These are phyloP conservation scores for Aspergillus olivimuriae DNA, from an alignment of 495 filamentous ascomycete species.

Conservation along the genomic window DNA sequence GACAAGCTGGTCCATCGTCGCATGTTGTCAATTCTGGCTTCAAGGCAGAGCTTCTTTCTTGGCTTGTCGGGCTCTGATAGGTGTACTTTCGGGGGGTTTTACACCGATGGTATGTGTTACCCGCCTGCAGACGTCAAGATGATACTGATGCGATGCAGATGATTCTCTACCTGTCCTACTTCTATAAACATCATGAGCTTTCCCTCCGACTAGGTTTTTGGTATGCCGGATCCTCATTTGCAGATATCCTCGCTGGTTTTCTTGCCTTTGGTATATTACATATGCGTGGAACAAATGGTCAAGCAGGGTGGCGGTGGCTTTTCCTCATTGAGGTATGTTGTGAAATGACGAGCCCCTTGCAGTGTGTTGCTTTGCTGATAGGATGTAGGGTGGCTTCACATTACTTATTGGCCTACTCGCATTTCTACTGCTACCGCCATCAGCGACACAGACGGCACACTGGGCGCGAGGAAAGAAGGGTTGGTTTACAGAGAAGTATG, in stretches of 20 bases:
- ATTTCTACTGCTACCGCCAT: constrained; percentile 57
- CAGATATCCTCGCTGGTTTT: constrained; percentile 40
- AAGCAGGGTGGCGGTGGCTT: constrained; percentile 28
- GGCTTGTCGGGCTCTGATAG: constrained; percentile 54
- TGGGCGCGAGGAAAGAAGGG: constrained; percentile 61
- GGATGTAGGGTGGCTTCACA: constrained; percentile 34
- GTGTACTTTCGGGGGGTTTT: constrained; percentile 61
- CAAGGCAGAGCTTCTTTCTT: constrained; percentile 54
- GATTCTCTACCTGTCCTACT: constrained; percentile 65
- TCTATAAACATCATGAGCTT: constrained; percentile 60
- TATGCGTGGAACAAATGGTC: constrained; percentile 23
- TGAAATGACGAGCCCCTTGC: no score
- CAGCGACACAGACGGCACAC: constrained; percentile 57
- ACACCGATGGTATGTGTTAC: constrained; percentile 45
- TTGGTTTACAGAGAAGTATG: constrained; percentile 60
- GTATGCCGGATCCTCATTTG: constrained; percentile 52
- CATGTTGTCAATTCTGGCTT: constrained; percentile 54
- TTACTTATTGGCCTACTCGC: constrained; percentile 52
- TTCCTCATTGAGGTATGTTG: constrained; percentile 40
- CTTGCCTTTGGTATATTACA: constrained; percentile 46
- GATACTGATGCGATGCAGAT: constrained; percentile 8
- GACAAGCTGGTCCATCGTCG: constrained; percentile 61
- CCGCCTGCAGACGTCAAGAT: constrained; percentile 6
- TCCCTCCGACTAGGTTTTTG: constrained; percentile 56
- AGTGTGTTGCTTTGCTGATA: neutral